phyloP scores from a whole-genome alignment of 805 yeast species.

The Candida arabinofermentans region DNA sequence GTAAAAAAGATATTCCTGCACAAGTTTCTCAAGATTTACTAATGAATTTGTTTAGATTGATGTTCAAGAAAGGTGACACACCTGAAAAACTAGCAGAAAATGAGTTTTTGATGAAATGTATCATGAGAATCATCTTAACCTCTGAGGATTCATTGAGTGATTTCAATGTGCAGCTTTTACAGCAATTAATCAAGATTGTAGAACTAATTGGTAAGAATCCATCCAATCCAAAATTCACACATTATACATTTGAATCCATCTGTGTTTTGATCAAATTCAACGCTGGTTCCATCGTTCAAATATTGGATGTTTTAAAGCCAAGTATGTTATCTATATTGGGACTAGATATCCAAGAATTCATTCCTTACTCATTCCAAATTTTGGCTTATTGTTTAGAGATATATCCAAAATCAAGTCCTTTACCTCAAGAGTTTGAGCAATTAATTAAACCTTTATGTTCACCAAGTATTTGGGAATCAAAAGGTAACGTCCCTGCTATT shows the following conservation, averaged over 20 bases:
- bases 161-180: conserved; percentile 45
- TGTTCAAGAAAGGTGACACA: conserved; percentile 51
- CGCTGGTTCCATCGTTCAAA: conserved; percentile 31
- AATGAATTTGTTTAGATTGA: conserved; percentile 60
- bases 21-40: conserved; percentile 56
- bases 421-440: conserved; percentile 64
- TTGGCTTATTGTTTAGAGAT: conserved; percentile 71
- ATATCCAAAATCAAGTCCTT: conserved; percentile 41
- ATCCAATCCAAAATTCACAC: conserved; percentile 90
- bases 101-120: conserved; percentile 85
- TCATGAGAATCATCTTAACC: conserved; percentile 76
- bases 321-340: conserved; percentile 63
- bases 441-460: conserved; percentile 78
- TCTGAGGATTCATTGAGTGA: conserved; percentile 60
- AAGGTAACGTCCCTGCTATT: conserved; percentile 92
- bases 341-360: conserved; percentile 88
- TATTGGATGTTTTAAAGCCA: conserved; percentile 59
- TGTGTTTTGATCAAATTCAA: conserved; percentile 65
- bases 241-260: conserved; percentile 84
- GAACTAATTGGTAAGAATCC: conserved; percentile 80
- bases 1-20: conserved; percentile 66
- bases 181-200: conserved; percentile 67
- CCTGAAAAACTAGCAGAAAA: conserved; percentile 95
- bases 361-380: conserved; percentile 91
- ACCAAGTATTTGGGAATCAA: conserved; percentile 90